These are phyloP conservation scores for Solanum okadae DNA, from an alignment of 257 asterid genomes.

Conservation along the genomic window DNA sequence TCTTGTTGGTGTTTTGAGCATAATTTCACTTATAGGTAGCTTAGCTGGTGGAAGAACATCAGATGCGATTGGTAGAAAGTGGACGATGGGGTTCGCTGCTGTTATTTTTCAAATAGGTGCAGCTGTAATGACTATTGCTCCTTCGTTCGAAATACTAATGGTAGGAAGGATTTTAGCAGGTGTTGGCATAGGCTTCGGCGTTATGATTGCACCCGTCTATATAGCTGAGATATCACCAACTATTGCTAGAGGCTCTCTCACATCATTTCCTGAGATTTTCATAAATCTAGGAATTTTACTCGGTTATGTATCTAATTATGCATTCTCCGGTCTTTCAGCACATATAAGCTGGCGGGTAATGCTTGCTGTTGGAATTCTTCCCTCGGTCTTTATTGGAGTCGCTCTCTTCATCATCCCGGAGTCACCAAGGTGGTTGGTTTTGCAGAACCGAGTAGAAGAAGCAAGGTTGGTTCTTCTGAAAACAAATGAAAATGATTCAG, in stretches of 20 bases:
- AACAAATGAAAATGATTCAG: slow-evolving; percentile 64
- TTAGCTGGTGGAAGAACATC: slow-evolving; percentile 80
- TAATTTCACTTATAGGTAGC: slow-evolving; percentile 77
- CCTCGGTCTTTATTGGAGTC: slow-evolving; percentile 62
- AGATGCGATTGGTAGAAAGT: slow-evolving; percentile 77
- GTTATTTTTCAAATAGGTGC: slow-evolving; percentile 74
- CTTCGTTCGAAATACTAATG: slow-evolving; percentile 56
- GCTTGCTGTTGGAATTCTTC: slow-evolving; percentile 85
- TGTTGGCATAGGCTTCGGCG: slow-evolving; percentile 80
- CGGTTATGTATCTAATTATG: slow-evolving; percentile 83
- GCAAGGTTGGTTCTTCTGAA: slow-evolving; percentile 63
- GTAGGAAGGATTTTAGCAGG: slow-evolving; percentile 75
- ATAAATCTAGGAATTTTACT: slow-evolving; percentile 78
- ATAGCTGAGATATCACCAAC: slow-evolving; percentile 93
- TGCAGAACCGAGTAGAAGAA: slow-evolving; percentile 60
- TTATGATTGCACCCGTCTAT: slow-evolving; percentile 90
- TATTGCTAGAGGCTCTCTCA: slow-evolving; percentile 58
- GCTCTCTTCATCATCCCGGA: slow-evolving; percentile 78
- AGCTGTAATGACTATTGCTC: slow-evolving; percentile 68
- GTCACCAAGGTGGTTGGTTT: slow-evolving; percentile 82
- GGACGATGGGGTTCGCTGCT: slow-evolving; percentile 95
- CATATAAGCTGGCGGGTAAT: slow-evolving; percentile 80
- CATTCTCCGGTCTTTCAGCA: slow-evolving; percentile 57
- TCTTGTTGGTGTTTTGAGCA: slow-evolving; percentile 69
- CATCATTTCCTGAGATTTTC: slow-evolving; percentile 90